Conservation (phyloP, 352 stramenopile species). For the Phytopythium mirpurense region DNA sequence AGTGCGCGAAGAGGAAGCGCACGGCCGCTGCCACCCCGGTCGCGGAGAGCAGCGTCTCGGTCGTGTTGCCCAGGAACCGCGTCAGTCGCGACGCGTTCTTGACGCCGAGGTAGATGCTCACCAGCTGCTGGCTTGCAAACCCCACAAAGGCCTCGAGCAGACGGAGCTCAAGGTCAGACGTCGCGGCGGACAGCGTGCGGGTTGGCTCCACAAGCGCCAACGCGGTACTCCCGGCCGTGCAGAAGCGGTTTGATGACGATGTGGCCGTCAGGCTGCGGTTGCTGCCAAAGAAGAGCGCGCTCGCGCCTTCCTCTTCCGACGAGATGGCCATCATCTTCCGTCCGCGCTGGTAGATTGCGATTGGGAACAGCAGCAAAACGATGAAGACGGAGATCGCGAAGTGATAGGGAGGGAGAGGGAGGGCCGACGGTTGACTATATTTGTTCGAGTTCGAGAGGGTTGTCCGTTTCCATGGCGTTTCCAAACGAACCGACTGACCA, state of each 20-base stretch:
- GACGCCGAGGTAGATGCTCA: constrained; percentile 34
- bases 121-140: constrained; percentile 31
- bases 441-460: too few relatives aligned
- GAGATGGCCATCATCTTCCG: constrained; percentile 5
- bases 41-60: constrained; percentile 40
- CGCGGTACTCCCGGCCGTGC: background rate
- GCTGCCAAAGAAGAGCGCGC: constrained; percentile 5
- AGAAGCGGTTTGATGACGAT: background rate
- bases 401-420: background rate
- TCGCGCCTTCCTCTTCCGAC: constrained; percentile 5
- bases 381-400: too few relatives aligned
- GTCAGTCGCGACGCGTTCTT: constrained; percentile 49
- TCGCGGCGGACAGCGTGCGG: background rate
- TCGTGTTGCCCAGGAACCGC: constrained; percentile 37
- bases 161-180: constrained; percentile 54
- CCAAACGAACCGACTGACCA: too few relatives aligned
- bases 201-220: background rate
- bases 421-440: background rate
- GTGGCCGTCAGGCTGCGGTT: background rate
- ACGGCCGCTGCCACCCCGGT: constrained; percentile 35
- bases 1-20: constrained; percentile 46
- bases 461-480: too few relatives aligned
- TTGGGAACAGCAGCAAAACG: too few relatives aligned
- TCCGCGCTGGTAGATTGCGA: background rate
- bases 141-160: constrained; percentile 48